Evolutionary conservation across 2,329 filamentous ascomycete species (phyloP).

Genomic region (Aspergillus fructus): DNA sequence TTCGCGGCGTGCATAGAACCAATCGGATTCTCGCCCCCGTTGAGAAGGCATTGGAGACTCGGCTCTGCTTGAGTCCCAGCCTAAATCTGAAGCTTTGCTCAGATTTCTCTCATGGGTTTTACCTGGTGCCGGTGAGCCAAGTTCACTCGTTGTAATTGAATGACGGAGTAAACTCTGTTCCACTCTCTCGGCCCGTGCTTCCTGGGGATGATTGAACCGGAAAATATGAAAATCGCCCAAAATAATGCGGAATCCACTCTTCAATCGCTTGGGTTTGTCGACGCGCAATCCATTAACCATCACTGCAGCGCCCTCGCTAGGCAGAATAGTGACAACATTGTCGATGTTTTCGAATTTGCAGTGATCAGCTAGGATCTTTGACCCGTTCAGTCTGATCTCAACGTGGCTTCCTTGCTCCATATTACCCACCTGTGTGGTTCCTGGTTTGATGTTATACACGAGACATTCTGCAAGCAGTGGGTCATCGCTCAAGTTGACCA

Average conservation of each 20-base stretch:
- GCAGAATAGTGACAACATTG: conserved; percentile 87
- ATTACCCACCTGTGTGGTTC: conserved; percentile 90
- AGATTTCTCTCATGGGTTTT: conserved; percentile 75
- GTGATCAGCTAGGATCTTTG: conserved; percentile 87
- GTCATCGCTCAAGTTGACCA: conserved; percentile 96
- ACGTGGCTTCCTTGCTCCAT: conserved; percentile 80
- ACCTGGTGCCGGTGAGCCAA: conserved; percentile 63
- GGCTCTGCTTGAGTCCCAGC: conserved; percentile 68
- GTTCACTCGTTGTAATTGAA: conserved; percentile 64
- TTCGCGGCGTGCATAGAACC: conserved; percentile 89
- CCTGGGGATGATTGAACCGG: conserved; percentile 95
- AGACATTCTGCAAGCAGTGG: conserved; percentile 92
- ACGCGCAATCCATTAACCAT: conserved; percentile 97
- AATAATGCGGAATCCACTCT: conserved; percentile 92
- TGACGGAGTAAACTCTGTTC: conserved; percentile 86
- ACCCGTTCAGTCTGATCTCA: conserved; percentile 91
- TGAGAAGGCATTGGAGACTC: conserved; percentile 74
- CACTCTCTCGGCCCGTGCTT: conserved; percentile 87
- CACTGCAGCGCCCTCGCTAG: conserved; percentile 86
- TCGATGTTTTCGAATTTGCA: conserved; percentile 93
- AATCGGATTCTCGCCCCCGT: conserved; percentile 78
- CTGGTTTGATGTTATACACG: conserved; percentile 97
- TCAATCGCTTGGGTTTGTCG: conserved; percentile 77
- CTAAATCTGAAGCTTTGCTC: conserved; percentile 78
- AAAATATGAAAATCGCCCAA: conserved; percentile 98